These are phyloP conservation scores for Psophocarpus tetragonolobus DNA, from an alignment of 306 rosid genomes.

Conservation along the genomic window DNA sequence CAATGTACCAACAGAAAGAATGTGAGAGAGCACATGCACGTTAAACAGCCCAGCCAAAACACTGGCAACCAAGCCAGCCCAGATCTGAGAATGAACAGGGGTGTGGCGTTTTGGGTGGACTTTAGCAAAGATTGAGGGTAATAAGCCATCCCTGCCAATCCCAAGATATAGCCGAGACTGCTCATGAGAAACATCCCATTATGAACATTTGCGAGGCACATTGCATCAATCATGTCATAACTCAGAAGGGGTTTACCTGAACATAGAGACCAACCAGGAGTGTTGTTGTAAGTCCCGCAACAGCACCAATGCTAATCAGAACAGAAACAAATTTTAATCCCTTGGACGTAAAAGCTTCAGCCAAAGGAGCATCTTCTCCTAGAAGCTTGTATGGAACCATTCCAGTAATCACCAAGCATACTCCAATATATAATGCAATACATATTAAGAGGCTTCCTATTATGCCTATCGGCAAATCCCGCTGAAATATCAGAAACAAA, in stretches of 20 bases:
- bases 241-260: conserved; percentile 65
- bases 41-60: conserved; percentile 82
- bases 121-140: conserved; percentile 79
- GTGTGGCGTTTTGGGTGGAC: conserved; percentile 74
- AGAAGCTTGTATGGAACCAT: conserved; percentile 87
- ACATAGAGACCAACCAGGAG: conserved; percentile 95
- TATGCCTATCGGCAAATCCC: conserved; percentile 96
- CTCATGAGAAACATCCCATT: conserved; percentile 43
- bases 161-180: conserved; percentile 99
- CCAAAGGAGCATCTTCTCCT: conserved; percentile 97
- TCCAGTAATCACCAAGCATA: conserved; percentile 93
- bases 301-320: conserved; percentile 88
- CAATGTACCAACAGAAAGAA: conserved; percentile 97
- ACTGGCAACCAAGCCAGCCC: conserved; percentile 90
- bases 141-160: conserved; percentile 94
- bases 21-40: conserved; percentile 76
- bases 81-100: conserved; percentile 87
- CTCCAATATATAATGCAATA: conserved; percentile 79
- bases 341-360: conserved; percentile 87
- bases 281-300: conserved; percentile 97
- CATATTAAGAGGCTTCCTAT: conserved; percentile 88
- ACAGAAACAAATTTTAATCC: conserved; percentile 83
- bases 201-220: conserved; percentile 35
- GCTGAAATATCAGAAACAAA: conserved; percentile 51
- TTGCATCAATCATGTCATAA: conserved; percentile 34